Evolutionary conservation across 768 basidiomycete species (phyloP), one percentile per base, ranked within the genome.

Genomic region (Peribolospora baueri): DNA sequence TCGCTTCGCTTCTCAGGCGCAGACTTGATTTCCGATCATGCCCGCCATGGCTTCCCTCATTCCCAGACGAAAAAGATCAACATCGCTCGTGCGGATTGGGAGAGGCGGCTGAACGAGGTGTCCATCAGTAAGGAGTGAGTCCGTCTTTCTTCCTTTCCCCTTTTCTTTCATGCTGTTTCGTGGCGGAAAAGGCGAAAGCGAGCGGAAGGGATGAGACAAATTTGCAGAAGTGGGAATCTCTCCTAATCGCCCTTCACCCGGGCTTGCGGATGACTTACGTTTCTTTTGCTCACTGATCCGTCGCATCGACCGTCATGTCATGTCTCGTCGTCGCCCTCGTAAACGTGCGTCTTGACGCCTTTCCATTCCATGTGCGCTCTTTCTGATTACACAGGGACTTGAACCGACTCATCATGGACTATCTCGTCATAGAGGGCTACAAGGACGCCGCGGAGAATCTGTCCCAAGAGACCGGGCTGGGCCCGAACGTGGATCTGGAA

Each of bases 381-480:
- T 46, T 2, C 45, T 43, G 3, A 46, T 10, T 39, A 10, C 43
- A 52, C 63, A 98, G 93, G 69, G 88, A 98, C 68, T 71, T 97
- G 56, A 91, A 97, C 67, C 76, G 81, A 3, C 76, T 97, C 36
- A 79, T 98, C 48, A 88, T 93, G 80, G 87, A 98, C 66, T 97
- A 95, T 68, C 81, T 97, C 59, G 84, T 93, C 58, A 85, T 93
- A 54, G 90, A 97, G 65, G 93, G 93, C 3, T 97, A 88, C 74
- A 87, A 88, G 66, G 79, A 83, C 9, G 87, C 93, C 0, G 93
- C 93, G 2, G 82, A 93, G 63, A 83, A 90, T 67, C 95, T 98
- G 64, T 81, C 84, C 57, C 76, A 78, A 50, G 93, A 98, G 65
- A 82, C 91, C 14, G 76, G 77, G 48, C 72, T 93, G 51, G 59